A percentile compares a stretch with the other conserved stretches of the same genome.
These are phyloP conservation scores for Erysimum cheiranthoides DNA, from an alignment of 345 rosid species.

Conservation along the genomic window DNA sequence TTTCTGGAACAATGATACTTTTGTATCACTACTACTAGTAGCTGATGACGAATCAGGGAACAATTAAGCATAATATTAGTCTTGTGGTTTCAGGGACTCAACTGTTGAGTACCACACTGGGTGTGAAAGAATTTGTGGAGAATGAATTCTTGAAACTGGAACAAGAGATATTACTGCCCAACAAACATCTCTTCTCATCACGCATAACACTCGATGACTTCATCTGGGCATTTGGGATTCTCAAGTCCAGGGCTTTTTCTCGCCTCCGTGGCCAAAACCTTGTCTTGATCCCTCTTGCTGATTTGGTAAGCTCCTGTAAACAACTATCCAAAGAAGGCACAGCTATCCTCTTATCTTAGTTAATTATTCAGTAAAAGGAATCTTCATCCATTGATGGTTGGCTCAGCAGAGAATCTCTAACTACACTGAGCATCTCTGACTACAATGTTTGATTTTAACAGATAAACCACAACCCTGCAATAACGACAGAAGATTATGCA, in stretches of 20 bases:
- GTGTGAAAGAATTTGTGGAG: constrained; percentile 69
- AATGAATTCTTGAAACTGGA: constrained; percentile 66
- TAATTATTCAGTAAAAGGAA: background rate
- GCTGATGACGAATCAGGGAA: constrained; percentile 5
- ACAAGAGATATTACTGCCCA: constrained; percentile 66
- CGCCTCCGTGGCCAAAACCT: constrained; percentile 89
- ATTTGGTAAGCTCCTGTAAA: constrained; percentile 60
- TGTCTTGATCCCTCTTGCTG: constrained; percentile 88
- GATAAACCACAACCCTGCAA: constrained; percentile 84
- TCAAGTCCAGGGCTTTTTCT: constrained; percentile 87
- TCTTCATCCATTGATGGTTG: background rate
- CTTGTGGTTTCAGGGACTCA: constrained; percentile 64
- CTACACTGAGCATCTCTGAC: constrained; percentile 1
- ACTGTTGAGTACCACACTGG: constrained; percentile 71
- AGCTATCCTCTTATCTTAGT: background rate
- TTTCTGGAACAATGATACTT: background rate
- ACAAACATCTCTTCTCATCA: constrained; percentile 70
- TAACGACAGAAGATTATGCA: constrained; percentile 76
- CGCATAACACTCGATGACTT: constrained; percentile 69
- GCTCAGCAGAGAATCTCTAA: constrained; percentile 9
- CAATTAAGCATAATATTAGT: background rate
- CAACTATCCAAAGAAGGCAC: background rate
- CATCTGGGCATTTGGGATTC: constrained; percentile 91
- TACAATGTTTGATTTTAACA: constrained; percentile 41
- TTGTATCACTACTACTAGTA: background rate